phyloP scores from a whole-genome alignment of 2,329 filamentous ascomycete species.

The Fusarium musae region DNA sequence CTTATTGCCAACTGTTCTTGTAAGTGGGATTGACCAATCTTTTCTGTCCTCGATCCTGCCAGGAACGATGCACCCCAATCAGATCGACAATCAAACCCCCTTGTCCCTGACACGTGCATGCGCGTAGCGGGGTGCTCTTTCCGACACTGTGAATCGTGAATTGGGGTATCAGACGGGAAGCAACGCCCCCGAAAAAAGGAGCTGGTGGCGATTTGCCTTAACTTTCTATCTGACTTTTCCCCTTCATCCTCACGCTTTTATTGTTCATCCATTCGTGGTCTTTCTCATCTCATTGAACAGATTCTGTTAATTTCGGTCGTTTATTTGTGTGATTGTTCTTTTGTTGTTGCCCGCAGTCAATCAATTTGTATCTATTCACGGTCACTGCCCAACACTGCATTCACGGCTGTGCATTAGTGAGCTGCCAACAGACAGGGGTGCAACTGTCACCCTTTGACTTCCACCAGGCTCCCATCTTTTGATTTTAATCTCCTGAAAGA shows the following conservation, averaged over 20 bases:
- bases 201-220: conserved; percentile 42
- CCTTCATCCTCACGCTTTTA: conserved; percentile 10
- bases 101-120: conserved; percentile 45
- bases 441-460: conserved; percentile 5
- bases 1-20: not conserved
- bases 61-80: conserved; percentile 32
- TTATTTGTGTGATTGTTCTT: conserved; percentile 5
- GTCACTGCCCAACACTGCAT: conserved; percentile 19
- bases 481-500: not conserved
- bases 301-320: not conserved
- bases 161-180: conserved; percentile 28
- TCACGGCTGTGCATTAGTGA: conserved; percentile 30
- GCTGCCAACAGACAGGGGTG: conserved; percentile 22
- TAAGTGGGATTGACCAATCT: not conserved
- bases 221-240: conserved; percentile 5
- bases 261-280: conserved; percentile 4
- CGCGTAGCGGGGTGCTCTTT: conserved; percentile 47
- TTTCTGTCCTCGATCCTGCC: not conserved
- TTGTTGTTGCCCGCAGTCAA: conserved; percentile 17
- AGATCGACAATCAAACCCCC: conserved; percentile 26
- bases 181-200: conserved; percentile 38
- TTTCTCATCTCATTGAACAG: not conserved
- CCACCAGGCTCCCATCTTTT: not conserved
- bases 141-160: conserved; percentile 47
- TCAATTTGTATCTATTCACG: conserved; percentile 13